phyloP scores from a whole-genome alignment of 768 basidiomycete genomes.

The Russula earlei region DNA sequence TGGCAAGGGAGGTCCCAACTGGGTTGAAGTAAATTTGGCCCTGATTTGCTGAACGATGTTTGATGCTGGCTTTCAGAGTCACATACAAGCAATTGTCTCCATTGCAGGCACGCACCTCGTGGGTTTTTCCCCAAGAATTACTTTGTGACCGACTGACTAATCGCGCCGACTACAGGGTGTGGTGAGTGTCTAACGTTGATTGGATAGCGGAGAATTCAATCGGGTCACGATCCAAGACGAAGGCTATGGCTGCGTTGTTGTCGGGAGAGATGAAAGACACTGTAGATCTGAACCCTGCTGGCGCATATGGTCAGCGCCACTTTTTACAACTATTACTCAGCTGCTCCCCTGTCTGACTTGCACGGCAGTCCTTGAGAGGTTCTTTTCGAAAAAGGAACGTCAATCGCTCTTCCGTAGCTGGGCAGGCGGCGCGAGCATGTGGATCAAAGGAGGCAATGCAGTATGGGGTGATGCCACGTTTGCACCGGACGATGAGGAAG shows the following conservation, averaged over 20 bases:
- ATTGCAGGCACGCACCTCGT: slow-evolving; percentile 85
- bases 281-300: slow-evolving; percentile 74
- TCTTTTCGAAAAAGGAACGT: slow-evolving; percentile 86
- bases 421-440: slow-evolving; percentile 90
- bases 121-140: slow-evolving; percentile 20
- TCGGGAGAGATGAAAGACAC: slow-evolving; percentile 96
- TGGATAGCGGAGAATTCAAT: not conserved
- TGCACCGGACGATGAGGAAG: slow-evolving; percentile 70
- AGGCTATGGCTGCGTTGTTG: slow-evolving; percentile 91
- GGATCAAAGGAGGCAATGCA: slow-evolving; percentile 84
- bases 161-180: slow-evolving; percentile 45
- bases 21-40: slow-evolving; percentile 70
- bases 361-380: slow-evolving; percentile 61
- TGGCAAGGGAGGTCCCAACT: slow-evolving; percentile 73
- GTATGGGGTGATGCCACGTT: slow-evolving; percentile 72
- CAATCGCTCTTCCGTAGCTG: slow-evolving; percentile 87
- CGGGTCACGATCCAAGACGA: slow-evolving; percentile 44
- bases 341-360: not conserved
- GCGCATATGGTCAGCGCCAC: slow-evolving; percentile 49
- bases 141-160: not conserved
- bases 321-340: not conserved
- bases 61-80: slow-evolving; percentile 38
- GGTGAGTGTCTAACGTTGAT: slow-evolving; percentile 33
- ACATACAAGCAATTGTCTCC: slow-evolving; percentile 78
- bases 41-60: not conserved